Conservation (phyloP, 805 yeast species). For the Pichia thaimueangensis region DNA sequence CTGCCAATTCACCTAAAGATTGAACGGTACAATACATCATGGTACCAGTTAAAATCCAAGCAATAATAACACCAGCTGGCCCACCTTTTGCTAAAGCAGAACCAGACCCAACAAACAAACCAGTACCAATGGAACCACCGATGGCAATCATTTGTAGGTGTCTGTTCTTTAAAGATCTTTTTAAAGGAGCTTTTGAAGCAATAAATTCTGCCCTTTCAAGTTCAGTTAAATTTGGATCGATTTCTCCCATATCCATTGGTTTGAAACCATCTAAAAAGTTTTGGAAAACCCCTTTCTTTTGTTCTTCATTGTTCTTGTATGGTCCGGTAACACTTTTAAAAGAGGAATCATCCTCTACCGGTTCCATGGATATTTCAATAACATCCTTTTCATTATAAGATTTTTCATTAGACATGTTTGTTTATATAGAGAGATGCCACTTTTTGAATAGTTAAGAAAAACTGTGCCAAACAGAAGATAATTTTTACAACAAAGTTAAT, state of each 20-base stretch:
- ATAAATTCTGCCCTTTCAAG: slow-evolving; percentile 41
- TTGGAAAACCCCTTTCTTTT: slow-evolving; percentile 16
- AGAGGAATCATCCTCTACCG: slow-evolving; percentile 11
- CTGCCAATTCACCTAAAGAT: slow-evolving; percentile 62
- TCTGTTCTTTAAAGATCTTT: slow-evolving; percentile 50
- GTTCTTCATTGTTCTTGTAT: not conserved
- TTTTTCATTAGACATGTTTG: slow-evolving; percentile 12
- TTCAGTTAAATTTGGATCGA: slow-evolving; percentile 40
- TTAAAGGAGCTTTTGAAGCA: slow-evolving; percentile 44
- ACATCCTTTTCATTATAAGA: slow-evolving; percentile 17
- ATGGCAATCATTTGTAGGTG: slow-evolving; percentile 78
- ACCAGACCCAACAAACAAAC: slow-evolving; percentile 72
- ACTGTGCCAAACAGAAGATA: no score
- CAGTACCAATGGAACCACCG: slow-evolving; percentile 83
- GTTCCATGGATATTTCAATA: slow-evolving; percentile 22
- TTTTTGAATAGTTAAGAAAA: no score
- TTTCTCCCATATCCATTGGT: slow-evolving; percentile 28
- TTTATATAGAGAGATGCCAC: no score
- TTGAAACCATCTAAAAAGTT: slow-evolving; percentile 29
- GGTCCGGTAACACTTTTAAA: slow-evolving; percentile 1
- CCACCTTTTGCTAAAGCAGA: slow-evolving; percentile 58
- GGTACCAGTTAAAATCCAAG: slow-evolving; percentile 51
- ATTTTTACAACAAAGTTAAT: no score
- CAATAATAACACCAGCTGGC: slow-evolving; percentile 67
- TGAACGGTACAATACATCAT: slow-evolving; percentile 59